A percentile compares a stretch with the other conserved stretches of the same genome.
Evolutionary conservation across 2,329 filamentous ascomycete genomes (phyloP).

Genomic region (Helotiales sp.): DNA sequence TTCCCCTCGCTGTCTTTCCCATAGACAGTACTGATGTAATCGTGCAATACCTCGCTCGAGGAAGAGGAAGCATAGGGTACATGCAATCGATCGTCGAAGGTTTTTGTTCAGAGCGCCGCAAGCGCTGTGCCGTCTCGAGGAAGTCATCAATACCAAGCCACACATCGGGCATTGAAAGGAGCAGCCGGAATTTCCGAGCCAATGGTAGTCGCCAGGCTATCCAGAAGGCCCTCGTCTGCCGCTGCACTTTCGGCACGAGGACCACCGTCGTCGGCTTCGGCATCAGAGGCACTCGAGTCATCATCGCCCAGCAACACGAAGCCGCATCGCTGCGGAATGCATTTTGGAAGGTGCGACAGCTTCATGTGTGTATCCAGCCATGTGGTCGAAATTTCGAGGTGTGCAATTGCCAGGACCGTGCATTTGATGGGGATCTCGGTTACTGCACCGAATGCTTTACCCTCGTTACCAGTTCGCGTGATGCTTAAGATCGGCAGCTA

Average conservation of each 20-base stretch:
- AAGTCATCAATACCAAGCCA: slow-evolving; percentile 24
- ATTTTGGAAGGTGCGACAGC: too few species aligned
- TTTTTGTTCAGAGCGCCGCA: slow-evolving; percentile 10
- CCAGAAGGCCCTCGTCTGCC: slow-evolving; percentile 9
- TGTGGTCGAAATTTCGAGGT: too few species aligned
- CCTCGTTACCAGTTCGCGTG: too few species aligned
- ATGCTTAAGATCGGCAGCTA: too few species aligned
- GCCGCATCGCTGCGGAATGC: too few species aligned
- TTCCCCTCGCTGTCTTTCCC: too few species aligned
- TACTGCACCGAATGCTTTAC: too few species aligned
- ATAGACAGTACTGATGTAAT: neutral
- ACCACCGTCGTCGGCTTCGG: slow-evolving; percentile 11
- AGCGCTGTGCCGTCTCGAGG: slow-evolving; percentile 12
- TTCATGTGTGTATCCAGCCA: too few species aligned
- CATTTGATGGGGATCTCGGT: too few species aligned
- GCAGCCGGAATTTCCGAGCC: slow-evolving; percentile 15
- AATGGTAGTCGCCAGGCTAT: slow-evolving; percentile 12
- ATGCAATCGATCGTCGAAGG: neutral
- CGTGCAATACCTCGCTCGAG: neutral
- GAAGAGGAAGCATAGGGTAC: neutral
- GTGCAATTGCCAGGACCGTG: too few species aligned
- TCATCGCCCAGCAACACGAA: slow-evolving; percentile 14
- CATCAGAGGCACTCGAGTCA: slow-evolving; percentile 17
- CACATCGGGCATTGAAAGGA: slow-evolving; percentile 4
- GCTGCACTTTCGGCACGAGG: slow-evolving; percentile 11